A percentile compares a stretch with the other conserved stretches of the same genome.
Evolutionary conservation across 108 stramenopile species (phyloP).

Genomic region (Fragilaria crotonensis): DNA sequence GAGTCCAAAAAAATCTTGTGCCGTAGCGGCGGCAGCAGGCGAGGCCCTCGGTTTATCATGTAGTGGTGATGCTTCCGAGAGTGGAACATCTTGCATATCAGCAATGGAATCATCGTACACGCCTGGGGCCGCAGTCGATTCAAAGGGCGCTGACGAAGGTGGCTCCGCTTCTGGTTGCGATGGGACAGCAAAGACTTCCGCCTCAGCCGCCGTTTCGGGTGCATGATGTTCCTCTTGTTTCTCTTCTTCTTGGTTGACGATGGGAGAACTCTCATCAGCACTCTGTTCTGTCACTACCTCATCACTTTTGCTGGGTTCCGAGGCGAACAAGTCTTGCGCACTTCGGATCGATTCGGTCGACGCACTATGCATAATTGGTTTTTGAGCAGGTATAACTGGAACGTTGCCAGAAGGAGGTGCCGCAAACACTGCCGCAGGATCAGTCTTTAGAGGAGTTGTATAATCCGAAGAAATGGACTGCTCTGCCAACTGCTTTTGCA

Average conservation of each 20-base stretch:
- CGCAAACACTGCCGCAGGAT: background rate
- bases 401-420: background rate
- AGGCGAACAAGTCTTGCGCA: conserved; percentile 12
- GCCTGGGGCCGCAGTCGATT: background rate
- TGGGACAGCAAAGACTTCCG: background rate
- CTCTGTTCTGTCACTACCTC: background rate
- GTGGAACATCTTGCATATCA: conserved; percentile 3
- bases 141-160: background rate
- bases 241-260: background rate
- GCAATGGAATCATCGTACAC: background rate
- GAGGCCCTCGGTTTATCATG: too few species aligned
- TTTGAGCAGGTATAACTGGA: background rate
- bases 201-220: background rate
- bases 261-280: background rate
- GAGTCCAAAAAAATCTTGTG: too few species aligned
- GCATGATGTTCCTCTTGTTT: background rate
- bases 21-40: too few species aligned
- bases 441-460: too few species aligned
- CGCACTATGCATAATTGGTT: too few species aligned
- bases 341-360: background rate
- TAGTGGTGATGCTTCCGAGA: background rate
- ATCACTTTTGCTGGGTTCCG: conserved; percentile 2
- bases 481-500: too few species aligned
- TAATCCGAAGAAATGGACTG: too few species aligned
- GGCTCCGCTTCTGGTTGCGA: background rate